These are phyloP conservation scores for Rosa hybrid DNA, from an alignment of 331 rosid genomes.

Conservation along the genomic window DNA sequence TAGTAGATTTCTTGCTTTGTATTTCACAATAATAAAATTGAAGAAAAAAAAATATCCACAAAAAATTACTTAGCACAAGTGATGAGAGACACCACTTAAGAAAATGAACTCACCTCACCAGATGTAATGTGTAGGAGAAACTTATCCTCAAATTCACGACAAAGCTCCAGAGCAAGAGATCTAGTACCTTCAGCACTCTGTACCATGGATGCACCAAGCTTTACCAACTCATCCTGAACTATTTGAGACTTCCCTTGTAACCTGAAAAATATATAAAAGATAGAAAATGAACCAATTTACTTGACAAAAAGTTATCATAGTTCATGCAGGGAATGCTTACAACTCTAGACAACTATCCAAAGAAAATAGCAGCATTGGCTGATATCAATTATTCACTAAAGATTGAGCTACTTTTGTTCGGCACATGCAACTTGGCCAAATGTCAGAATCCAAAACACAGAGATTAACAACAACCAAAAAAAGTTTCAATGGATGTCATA, in stretches of 20 bases:
- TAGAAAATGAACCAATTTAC: conserved; percentile 15
- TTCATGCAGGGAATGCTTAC: neutral
- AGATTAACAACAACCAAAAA: neutral
- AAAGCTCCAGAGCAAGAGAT: conserved; percentile 93
- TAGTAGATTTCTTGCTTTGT: neutral
- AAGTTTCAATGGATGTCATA: neutral
- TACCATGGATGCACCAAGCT: conserved; percentile 91
- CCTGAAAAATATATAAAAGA: conserved; percentile 49
- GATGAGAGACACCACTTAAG: neutral
- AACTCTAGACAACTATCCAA: neutral
- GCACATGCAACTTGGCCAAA: neutral
- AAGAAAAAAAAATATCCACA: neutral
- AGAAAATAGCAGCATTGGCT: neutral
- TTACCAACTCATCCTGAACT: conserved; percentile 90
- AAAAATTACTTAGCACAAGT: neutral
- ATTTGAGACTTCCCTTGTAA: conserved; percentile 94
- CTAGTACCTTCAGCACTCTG: conserved; percentile 90
- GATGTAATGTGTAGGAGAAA: conserved; percentile 91
- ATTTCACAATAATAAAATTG: neutral
- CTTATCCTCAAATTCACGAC: conserved; percentile 99
- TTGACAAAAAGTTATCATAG: neutral
- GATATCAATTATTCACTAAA: neutral
- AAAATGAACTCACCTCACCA: conserved; percentile 77
- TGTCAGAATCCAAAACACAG: neutral
- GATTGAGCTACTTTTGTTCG: neutral